These are phyloP conservation scores for Corymbia citriodora DNA, from an alignment of 441 rosid genomes.

Conservation along the genomic window DNA sequence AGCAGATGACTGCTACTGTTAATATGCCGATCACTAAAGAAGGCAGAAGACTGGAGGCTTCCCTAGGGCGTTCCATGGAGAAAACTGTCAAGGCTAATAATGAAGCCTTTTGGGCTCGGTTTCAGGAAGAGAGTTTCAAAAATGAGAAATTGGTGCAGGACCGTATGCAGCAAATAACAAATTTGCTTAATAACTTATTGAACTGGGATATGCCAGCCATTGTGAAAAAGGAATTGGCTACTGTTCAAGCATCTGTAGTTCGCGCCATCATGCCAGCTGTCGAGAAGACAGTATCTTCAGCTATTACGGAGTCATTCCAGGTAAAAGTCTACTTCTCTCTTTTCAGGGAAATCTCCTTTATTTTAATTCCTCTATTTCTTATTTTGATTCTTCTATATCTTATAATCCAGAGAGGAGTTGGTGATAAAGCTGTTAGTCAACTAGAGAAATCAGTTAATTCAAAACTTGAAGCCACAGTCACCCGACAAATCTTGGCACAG, in stretches of 20 bases:
- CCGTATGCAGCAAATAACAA: constrained; percentile 50
- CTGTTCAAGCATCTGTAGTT: constrained; percentile 49
- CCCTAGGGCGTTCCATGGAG: constrained; percentile 67
- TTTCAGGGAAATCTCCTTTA: neutral
- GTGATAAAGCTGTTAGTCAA: constrained; percentile 65
- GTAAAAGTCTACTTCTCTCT: constrained; percentile 25
- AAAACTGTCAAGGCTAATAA: constrained; percentile 60
- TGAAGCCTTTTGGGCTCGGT: constrained; percentile 81
- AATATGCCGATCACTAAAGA: constrained; percentile 58
- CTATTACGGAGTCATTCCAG: constrained; percentile 86
- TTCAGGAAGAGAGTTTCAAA: constrained; percentile 72
- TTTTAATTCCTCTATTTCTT: neutral
- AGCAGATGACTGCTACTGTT: constrained; percentile 55
- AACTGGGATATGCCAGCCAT: constrained; percentile 61
- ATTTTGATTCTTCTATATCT: neutral
- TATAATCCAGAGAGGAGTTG: constrained; percentile 52
- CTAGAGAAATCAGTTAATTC: constrained; percentile 52
- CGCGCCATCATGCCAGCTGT: constrained; percentile 56
- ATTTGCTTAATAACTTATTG: constrained; percentile 40
- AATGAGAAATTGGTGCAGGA: constrained; percentile 62
- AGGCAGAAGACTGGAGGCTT: constrained; percentile 74
- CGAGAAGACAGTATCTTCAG: constrained; percentile 67
- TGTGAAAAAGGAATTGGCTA: constrained; percentile 65
- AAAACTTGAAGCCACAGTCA: constrained; percentile 54
- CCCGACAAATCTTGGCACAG: constrained; percentile 57